Base-by-base conservation (phyloP, 768 basidiomycete genomes). In the Rhodotorula babjevae region DNA sequence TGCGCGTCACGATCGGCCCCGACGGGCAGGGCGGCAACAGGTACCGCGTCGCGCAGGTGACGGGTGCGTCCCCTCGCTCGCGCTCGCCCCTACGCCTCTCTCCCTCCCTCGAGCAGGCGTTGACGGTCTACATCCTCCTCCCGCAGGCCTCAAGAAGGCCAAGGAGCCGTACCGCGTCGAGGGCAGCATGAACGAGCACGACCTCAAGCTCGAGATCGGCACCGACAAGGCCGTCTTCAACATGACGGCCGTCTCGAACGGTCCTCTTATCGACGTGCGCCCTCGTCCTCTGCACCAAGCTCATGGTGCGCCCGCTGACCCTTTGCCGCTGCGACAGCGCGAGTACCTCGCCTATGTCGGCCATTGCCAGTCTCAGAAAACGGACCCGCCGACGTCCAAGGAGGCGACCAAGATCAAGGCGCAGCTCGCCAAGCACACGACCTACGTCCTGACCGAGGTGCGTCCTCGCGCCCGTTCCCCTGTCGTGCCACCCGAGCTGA, bases 241-340 rank as follows among this genome's bases (percentile, higher is more conserved):
- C 8, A 93, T 99, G 89, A 91, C 93, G 79, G 89, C 88, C 76
- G 87, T 95, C 15, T 95, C 92, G 14, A 95, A 97, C 79, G 82
- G 85, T 2, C 68, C 82, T 7, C 88, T 92, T 69, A 82, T 82
- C 19, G 80, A 83, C 72, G 94, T 93, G 61, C 63, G 27, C 21
- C 18, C 23, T 27, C 19, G 3, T 29, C 19, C 10, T n/a, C 57
- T 27, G 14, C 8, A n/a, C 2, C 25, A 19, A 11, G 11, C 49
- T 3, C 31, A 36, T 42, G 36, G 27, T 29, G 23, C 29, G 19
- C 27, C 33, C 8, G n/a, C 72, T 40, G 16, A n/a, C 46, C 59
- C 19, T 36, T 36, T 9, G 36, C 58, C 11, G 18, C 50, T 63
- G 50, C 14, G 75, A 60, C 79, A 92, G 90, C 85, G 85, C 80